A percentile compares a stretch with the other conserved stretches of the same genome.
phyloP scores from a whole-genome alignment of 202 grass and related monocot genomes.

The Carex arenaria region DNA sequence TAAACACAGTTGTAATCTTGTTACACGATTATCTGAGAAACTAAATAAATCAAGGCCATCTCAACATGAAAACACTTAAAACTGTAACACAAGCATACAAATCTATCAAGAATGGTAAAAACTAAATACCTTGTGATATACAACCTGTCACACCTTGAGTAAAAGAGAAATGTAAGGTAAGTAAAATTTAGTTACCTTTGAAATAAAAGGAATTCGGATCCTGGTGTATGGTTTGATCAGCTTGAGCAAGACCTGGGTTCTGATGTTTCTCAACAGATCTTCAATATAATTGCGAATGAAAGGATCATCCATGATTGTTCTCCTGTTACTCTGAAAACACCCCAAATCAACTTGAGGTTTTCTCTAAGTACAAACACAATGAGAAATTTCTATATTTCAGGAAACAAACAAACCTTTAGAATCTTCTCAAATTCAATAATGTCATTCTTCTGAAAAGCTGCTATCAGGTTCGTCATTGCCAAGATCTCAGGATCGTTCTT shows the following conservation, averaged over 20 bases:
- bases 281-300: conserved; percentile 99
- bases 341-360: conserved; percentile 19
- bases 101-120: background rate
- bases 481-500: conserved; percentile 98
- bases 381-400: conserved; percentile 17
- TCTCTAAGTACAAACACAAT: background rate
- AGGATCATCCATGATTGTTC: conserved; percentile 99
- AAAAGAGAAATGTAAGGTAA: background rate
- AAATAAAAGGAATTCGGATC: conserved; percentile 99
- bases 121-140: background rate
- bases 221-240: conserved; percentile 99
- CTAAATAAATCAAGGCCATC: background rate
- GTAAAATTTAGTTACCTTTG: conserved; percentile 48
- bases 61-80: background rate
- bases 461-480: conserved; percentile 98
- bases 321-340: conserved; percentile 76
- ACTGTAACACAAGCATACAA: background rate
- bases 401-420: conserved; percentile 72
- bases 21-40: background rate
- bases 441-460: conserved; percentile 95
- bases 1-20: conserved; percentile 15
- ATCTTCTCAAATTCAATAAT: conserved; percentile 99
- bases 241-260: conserved; percentile 98
- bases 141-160: background rate
- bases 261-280: conserved; percentile 99